Base-by-base conservation (phyloP, 2,329 filamentous ascomycete species). In the Talaromyces sp. region DNA sequence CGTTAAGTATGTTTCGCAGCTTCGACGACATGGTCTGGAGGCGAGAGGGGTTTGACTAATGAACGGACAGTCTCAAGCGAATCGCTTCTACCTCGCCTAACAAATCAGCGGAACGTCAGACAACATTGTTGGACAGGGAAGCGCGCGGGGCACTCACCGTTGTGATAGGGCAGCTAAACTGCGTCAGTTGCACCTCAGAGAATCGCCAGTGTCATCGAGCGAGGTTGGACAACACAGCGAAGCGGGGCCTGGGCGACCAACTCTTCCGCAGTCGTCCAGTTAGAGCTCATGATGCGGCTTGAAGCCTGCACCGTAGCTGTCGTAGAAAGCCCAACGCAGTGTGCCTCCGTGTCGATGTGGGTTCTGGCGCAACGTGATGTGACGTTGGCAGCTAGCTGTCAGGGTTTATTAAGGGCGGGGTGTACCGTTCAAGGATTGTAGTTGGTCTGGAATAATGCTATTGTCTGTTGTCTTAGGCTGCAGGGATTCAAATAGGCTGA, bases 21-120 rank as follows among this genome's bases (percentile, higher is more conserved):
- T 64, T 67, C 11, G 62, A 66, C 47, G 60, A 66, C 64, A 66
- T 66, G 56, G 56, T 33, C 35, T 54, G 41, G 24, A 56, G 37
- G 50, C 35, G 24, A 45, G 52, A 45, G 35, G 60, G 35, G 45
- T 13, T 43, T 35, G 43, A 31, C 58, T 41, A 58, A 43, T 41
- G 35, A 45, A n/a, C 24, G 54, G 45, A 58, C 22, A 31, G 59
- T 57, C 22, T 58, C 50, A 52, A 57, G 48, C 61, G 41, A 57
- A 59, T 65, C 37, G 22, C 7, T 61, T 33, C 35, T 57, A 54
- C 39, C 41, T 63, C 35, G 50, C 45, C 39, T 43, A 37, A 57
- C 48, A 33, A 37, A 56, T 63, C 52, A 57, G 61, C 61, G 45
- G 52, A 33, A 11, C 39, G 50, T 19, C 19, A 48, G 52, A 35